Percentiles rank a stretch among this genome's conserved stretches.
These are phyloP conservation scores for Ophiostoma angusticollis DNA, from an alignment of 2,329 filamentous ascomycete species.

Conservation along the genomic window DNA sequence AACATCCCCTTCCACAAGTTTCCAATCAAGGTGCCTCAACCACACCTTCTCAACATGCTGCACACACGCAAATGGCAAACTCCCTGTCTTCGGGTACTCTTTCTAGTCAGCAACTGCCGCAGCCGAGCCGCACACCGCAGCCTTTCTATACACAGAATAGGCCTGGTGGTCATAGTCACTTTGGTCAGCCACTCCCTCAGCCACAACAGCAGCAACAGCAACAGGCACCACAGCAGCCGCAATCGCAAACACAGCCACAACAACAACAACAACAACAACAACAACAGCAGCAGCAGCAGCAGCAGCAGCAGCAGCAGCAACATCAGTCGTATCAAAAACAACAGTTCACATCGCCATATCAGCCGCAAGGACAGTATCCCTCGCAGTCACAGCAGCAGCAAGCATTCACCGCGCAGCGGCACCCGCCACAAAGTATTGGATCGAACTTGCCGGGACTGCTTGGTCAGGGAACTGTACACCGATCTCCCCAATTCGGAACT, in stretches of 20 bases:
- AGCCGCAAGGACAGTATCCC: conserved; percentile 2
- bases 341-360: conserved; percentile 7
- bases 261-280: conserved; percentile 10
- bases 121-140: conserved; percentile 7
- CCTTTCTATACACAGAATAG: conserved; percentile 8
- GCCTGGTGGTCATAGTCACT: neutral
- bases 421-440: conserved; percentile 14
- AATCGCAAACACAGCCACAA: conserved; percentile 9
- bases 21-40: conserved; percentile 13
- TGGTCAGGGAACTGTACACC: conserved; percentile 5
- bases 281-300: conserved; percentile 6
- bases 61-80: conserved; percentile 13
- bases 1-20: conserved; percentile 9
- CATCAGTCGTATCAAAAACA: conserved; percentile 13
- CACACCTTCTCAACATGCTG: conserved; percentile 11
- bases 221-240: conserved; percentile 11
- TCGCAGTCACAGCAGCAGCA: conserved; percentile 12
- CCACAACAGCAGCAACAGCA: conserved; percentile 10
- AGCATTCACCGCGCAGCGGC: conserved; percentile 15
- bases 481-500: conserved; percentile 11
- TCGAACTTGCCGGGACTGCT: conserved; percentile 11
- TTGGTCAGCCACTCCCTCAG: conserved; percentile 9
- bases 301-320: conserved; percentile 14
- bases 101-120: conserved; percentile 15
- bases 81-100: conserved; percentile 9